Evolutionary conservation across 176 grass and related monocot species (phyloP).

Genomic region (Triticum aestivum): IWGSC_CS_RefSeq_v2.1 NC_057802.1:359057722-359058221

Average conservation of each 20-base stretch:
- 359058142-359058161: slow-evolving; percentile 70
- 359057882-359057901: slow-evolving; percentile 69
- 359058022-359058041: slow-evolving; percentile 66
- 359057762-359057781: slow-evolving; percentile 25
- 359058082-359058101: slow-evolving; percentile 78
- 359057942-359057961: slow-evolving; percentile 93
- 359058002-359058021: slow-evolving; percentile 54
- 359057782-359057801: slow-evolving; percentile 23
- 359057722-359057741: background rate
- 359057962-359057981: slow-evolving; percentile 89
- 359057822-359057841: background rate
- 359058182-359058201: slow-evolving; percentile 98
- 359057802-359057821: background rate
- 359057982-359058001: slow-evolving; percentile 67
- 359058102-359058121: slow-evolving; percentile 65
- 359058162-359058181: slow-evolving; percentile 94
- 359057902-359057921: slow-evolving; percentile 96
- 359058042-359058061: slow-evolving; percentile 78
- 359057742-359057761: slow-evolving; percentile 26
- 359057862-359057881: slow-evolving; percentile 46
- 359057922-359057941: slow-evolving; percentile 79
- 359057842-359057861: slow-evolving; percentile 63
- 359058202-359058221: slow-evolving; percentile 74
- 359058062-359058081: slow-evolving; percentile 88
- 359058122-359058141: slow-evolving; percentile 37